Base-by-base conservation (phyloP, 2,329 filamentous ascomycete species). In the Decorospora gaudefroyi region DNA sequence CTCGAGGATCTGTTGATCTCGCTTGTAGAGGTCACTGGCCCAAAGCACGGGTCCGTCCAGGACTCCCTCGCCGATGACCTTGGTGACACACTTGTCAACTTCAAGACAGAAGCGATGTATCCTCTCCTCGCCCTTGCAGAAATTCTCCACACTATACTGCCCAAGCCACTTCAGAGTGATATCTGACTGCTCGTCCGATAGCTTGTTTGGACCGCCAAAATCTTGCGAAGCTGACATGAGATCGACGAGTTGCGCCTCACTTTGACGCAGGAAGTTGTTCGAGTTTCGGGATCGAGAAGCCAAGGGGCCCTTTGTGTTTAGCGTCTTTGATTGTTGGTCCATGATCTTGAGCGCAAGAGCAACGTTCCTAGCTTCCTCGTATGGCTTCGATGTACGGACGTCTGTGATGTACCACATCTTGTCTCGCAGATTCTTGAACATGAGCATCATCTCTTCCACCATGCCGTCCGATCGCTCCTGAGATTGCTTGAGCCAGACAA, bases 391-490 rank as follows among this genome's bases (percentile, higher is more conserved):
- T 60, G 92, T 91, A 51, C 89, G 86, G 18, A 97, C 91, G 68
- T 96, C 90, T 1, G 88, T 92, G 48, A 93, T 88, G 67, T 95
- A 99, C 93, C 93, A 99, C 88, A 97, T 96, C 76, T 97, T 97
- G 68, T 96, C 88, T 28, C 93, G 83, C 26, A 96, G 78, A 15
- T 86, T 84, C 44, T 85, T 82, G 25, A 93, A 78, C 4, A 83
- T 82, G 46, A 78, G 78, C 78, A 89, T 87, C 81, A 90, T 88
- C 4, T 82, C 78, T 27, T 90, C 86, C 23, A 91, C 85, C 9
- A 83, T 79, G 2, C 78, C 80, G 59, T 92, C 88, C 33, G 90
- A 84, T 3, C 87, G 82, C 60, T 90, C 87, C 60, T 92, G 85
- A 16, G 86, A 89, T 57, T 90, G 87, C 62, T 90, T 90, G 13